Evolutionary conservation across 257 asterid species (phyloP).

Genomic region (Salvia rosmarinus): DNA sequence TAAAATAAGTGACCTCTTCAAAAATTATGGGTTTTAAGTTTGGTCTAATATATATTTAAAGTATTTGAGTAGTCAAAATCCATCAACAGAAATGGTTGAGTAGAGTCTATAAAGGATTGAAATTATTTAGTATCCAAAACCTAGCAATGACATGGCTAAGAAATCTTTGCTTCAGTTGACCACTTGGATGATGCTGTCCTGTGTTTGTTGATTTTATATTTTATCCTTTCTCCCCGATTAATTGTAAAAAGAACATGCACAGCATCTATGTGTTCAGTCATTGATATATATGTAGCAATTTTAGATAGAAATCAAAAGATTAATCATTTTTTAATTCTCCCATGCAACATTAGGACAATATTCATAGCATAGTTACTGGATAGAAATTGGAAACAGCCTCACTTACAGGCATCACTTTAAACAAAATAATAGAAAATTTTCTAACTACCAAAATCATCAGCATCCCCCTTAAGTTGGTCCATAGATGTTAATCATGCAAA

Average conservation of each 20-base stretch:
- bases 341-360: neutral
- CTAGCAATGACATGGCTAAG: neutral
- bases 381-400: neutral
- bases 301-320: neutral
- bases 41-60: neutral
- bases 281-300: neutral
- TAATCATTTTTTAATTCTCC: neutral
- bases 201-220: no score
- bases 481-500: slow-evolving; percentile 12
- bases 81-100: neutral
- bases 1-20: neutral
- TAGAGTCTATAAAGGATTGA: neutral
- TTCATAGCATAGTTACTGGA: neutral
- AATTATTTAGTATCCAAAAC: neutral
- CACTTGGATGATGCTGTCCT: neutral
- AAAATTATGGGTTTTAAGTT: neutral
- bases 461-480: slow-evolving; percentile 11
- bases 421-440: neutral
- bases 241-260: no score
- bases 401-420: neutral
- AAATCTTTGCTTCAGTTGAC: neutral
- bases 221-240: no score
- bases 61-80: neutral
- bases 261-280: no score
- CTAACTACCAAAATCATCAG: neutral